Base-by-base conservation (phyloP, 2,329 filamentous ascomycete species). In the Phyllosticta paracitricarpa region DNA sequence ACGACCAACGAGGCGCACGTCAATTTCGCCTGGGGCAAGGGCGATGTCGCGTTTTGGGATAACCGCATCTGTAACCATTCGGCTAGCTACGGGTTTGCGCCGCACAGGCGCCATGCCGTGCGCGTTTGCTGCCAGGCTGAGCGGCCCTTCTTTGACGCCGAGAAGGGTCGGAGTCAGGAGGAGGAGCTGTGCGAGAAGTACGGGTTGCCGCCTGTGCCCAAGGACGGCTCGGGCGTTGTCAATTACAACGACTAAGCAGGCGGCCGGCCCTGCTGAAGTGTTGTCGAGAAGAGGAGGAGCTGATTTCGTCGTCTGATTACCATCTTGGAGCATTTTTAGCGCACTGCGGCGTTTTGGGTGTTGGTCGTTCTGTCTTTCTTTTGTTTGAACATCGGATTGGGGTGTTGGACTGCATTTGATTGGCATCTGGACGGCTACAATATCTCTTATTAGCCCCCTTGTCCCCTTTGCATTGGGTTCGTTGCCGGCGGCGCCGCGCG, bases 21-120 rank as follows among this genome's bases (percentile, higher is more conserved):
- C 5, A 80, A 87, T 19, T 84, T 87, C 68, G 79, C 82, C 65
- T 88, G 86, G 85, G 77, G 79, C 53, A 80, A 83, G 64, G 80
- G 82, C 52, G 86, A 87, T 62, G 82, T 89, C 1, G 84, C 84
- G 0, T 79, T 89, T 62, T 89, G 86, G 85, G 85, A 88, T 68
- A 88, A 88, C 64, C 76, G 84, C 19, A 74, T 79, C 48, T 79
- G 77, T 54, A 83, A 82, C 61, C 81, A 84, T 64, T 75, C 77
- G 3, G 81, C 81, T 6, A 77, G 80, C 0, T 84, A 83, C 65
- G 82, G 82, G 7, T 84, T 84, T 64, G 76, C 77, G 2, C 81
- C 82, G 1, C 82, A 84, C 64, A 75, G 81, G 4, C 73, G 82
- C 35, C 82, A 84, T 68, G 82, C 79, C 0, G 78, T 81, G 3